These are phyloP conservation scores for Thalassiosira ordinaria DNA, from an alignment of 352 stramenopile genomes.

Conservation along the genomic window DNA sequence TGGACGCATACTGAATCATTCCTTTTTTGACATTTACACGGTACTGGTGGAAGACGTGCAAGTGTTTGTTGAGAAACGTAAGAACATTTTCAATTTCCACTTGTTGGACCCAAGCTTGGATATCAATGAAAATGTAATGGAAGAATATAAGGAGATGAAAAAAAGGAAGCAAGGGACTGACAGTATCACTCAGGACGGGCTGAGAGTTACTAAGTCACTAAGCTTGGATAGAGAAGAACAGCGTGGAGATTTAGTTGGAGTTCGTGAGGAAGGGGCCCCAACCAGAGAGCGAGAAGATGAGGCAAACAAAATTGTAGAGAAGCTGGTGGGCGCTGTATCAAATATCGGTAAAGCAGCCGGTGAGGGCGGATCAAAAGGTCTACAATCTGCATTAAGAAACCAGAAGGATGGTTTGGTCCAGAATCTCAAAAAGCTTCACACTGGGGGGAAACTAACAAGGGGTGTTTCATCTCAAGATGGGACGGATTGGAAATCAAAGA, in stretches of 20 bases:
- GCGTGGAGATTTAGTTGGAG: constrained; percentile 24
- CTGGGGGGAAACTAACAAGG: too few relatives aligned
- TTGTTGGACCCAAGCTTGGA: constrained; percentile 70
- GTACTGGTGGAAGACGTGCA: constrained; percentile 76
- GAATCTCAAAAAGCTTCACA: constrained; percentile 65
- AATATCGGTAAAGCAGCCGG: constrained; percentile 67
- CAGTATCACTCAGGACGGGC: constrained; percentile 8
- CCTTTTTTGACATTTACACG: constrained; percentile 72
- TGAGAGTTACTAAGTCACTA: constrained; percentile 28
- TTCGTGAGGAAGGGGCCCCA: constrained; percentile 31
- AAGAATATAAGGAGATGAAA: constrained; percentile 38
- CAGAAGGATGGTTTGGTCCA: constrained; percentile 67
- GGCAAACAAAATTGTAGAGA: constrained; percentile 72
- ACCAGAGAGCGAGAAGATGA: constrained; percentile 45
- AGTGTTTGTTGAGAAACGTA: constrained; percentile 80
- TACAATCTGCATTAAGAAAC: constrained; percentile 62
- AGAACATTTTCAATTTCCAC: constrained; percentile 83
- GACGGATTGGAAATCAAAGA: constrained; percentile 49
- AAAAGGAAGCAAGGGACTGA: background rate
- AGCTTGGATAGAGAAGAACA: constrained; percentile 41
- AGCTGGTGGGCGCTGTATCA: constrained; percentile 72
- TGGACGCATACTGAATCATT: constrained; percentile 50
- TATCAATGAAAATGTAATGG: constrained; percentile 62
- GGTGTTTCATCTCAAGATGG: too few relatives aligned
- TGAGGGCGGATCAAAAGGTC: constrained; percentile 47